phyloP scores from a whole-genome alignment of 352 stramenopile genomes.

The Pythium rishiriense region DNA sequence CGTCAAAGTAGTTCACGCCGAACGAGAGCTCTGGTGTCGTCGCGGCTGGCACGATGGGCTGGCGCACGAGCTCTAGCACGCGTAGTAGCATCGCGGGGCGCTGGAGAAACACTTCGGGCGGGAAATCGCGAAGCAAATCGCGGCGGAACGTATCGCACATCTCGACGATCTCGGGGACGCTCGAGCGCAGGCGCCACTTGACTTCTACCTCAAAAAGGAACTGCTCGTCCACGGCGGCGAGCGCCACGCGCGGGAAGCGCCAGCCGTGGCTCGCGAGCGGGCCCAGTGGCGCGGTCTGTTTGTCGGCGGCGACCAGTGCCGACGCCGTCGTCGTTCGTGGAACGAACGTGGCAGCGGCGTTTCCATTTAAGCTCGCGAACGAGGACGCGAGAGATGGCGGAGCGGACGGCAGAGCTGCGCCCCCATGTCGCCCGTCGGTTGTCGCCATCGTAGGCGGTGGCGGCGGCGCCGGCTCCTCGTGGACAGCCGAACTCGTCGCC shows the following conservation, averaged over 20 bases:
- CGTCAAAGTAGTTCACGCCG: constrained; percentile 79
- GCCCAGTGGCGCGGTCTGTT: background rate
- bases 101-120: constrained; percentile 68
- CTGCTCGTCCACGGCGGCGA: constrained; percentile 66
- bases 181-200: constrained; percentile 54
- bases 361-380: background rate
- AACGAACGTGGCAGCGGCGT: background rate
- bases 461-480: background rate
- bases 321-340: background rate
- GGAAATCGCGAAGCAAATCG: constrained; percentile 65
- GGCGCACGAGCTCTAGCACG: constrained; percentile 61
- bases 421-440: too few relatives aligned
- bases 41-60: constrained; percentile 48
- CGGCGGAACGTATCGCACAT: constrained; percentile 53
- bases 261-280: constrained; percentile 37
- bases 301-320: background rate
- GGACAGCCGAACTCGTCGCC: constrained; percentile 4
- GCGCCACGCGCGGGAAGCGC: constrained; percentile 51
- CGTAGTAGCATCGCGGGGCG: constrained; percentile 56
- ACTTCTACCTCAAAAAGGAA: constrained; percentile 82
- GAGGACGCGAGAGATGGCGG: background rate
- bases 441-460: too few relatives aligned
- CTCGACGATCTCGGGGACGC: constrained; percentile 46
- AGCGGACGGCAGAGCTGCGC: background rate
- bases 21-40: constrained; percentile 26